Percentiles rank a stretch among this genome's conserved stretches.
These are phyloP conservation scores for Termitomyces sp. DNA, from an alignment of 768 basidiomycete genomes.

Conservation along the genomic window DNA sequence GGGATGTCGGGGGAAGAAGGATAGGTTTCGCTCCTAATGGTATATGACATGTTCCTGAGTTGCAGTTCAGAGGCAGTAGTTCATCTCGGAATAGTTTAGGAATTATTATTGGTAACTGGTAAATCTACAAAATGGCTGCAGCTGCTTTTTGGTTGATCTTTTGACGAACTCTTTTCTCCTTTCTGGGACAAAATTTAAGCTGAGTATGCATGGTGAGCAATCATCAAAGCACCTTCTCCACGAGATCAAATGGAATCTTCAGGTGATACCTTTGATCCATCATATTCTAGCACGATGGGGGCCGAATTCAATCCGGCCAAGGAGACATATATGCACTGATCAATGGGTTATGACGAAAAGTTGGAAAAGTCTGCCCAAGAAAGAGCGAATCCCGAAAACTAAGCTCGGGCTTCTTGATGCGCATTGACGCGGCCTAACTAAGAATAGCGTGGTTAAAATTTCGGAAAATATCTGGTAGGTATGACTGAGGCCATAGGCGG, in stretches of 20 bases:
- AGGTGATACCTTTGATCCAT: background rate
- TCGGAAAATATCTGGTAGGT: background rate
- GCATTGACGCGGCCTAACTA: too few relatives aligned
- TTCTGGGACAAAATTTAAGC: background rate
- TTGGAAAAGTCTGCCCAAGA: too few relatives aligned
- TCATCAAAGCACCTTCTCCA: background rate
- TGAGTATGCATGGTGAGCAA: background rate
- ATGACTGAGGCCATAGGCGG: background rate
- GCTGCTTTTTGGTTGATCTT: background rate
- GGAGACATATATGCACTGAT: background rate
- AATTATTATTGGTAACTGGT: background rate
- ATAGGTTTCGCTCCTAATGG: conserved; percentile 47
- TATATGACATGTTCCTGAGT: background rate
- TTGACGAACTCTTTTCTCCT: background rate
- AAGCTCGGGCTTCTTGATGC: too few relatives aligned
- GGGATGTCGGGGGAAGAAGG: conserved; percentile 44
- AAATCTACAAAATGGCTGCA: background rate
- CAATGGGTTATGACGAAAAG: background rate
- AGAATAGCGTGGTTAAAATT: too few relatives aligned
- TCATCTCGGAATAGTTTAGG: background rate
- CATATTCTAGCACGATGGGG: background rate
- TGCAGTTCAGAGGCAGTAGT: background rate
- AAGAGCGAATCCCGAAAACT: too few relatives aligned
- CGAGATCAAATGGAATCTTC: background rate
- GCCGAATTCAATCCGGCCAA: background rate